These are phyloP conservation scores for Thecamonas trahens DNA, from an alignment of 78 protist genomes.

Conservation along the genomic window DNA sequence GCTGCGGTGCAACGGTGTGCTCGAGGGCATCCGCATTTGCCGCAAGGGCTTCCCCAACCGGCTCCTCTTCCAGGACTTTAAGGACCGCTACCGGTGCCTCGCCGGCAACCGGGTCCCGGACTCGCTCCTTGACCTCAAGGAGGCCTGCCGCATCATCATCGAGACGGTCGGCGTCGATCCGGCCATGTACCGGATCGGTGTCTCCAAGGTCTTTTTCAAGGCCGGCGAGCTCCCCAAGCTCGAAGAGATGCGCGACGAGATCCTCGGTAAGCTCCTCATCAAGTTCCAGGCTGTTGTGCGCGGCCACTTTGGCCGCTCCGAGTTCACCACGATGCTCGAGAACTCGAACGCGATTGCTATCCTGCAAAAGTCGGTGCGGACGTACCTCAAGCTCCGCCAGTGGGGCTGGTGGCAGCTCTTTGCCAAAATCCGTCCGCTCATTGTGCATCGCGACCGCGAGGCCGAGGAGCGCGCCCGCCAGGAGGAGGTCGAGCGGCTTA, in stretches of 20 bases:
- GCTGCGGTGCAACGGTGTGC: conserved; percentile 82
- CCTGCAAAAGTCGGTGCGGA: conserved; percentile 70
- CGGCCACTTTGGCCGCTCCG: conserved; percentile 70
- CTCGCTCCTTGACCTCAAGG: too few species aligned
- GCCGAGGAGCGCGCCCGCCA: conserved; percentile 20
- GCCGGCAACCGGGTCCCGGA: too few species aligned
- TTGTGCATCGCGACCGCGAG: too few species aligned
- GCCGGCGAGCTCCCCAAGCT: conserved; percentile 78
- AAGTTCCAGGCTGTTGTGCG: conserved; percentile 64
- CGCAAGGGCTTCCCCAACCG: background rate
- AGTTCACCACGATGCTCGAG: too few species aligned
- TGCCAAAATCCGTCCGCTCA: conserved; percentile 24
- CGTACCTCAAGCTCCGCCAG: conserved; percentile 19
- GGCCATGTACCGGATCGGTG: conserved; percentile 61
- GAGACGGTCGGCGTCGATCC: too few species aligned
- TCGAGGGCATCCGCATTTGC: conserved; percentile 48
- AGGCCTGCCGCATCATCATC: too few species aligned
- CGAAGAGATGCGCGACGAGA: conserved; percentile 76
- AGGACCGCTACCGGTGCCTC: too few species aligned
- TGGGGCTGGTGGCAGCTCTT: conserved; percentile 57
- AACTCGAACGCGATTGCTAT: conserved; percentile 59
- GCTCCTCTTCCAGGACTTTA: background rate
- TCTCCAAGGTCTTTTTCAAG: conserved; percentile 78
- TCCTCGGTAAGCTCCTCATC: conserved; percentile 50
- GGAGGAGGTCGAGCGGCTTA: conserved; percentile 30